Base-by-base conservation (phyloP, 257 asterid species). In the Asclepias syriaca region DNA sequence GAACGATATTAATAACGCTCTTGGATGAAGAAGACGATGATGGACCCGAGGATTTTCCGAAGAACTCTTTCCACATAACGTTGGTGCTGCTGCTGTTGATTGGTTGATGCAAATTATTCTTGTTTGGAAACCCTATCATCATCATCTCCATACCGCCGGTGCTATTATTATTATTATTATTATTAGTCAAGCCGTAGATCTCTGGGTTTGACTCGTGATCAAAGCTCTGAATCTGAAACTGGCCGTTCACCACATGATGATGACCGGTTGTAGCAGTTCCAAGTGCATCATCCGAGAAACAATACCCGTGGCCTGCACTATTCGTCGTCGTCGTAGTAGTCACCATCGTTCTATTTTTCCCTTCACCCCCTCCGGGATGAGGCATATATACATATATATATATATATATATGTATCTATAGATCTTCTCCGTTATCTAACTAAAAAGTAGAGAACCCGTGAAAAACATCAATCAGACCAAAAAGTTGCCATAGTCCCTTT, bases 41-140 rank as follows among this genome's bases (percentile, higher is more conserved):
- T 60, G 78, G 81, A 9, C 69, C 76, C 48, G 4, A 73, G 22
- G 79, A 46, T 75, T 80, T 87, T 54, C 72, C 60, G 78, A 84
- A 81, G 78, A 81, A 85, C 29, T 86, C 80, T 77, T 85, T 83
- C 89, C 90, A 85, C 59, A 83, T 34, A 68, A 65, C 80, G 15
- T 82, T 46, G 66, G 49, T 45, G 56, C 18, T 18, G 14, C 48
- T 72, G 56, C 18, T 18, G 18, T 40, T 72, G 43, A 13, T 22
- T 5, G 27, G 32, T 5, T 32, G 80, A 13, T 74, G 81, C 40
- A 68, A 75, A 74, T 79, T 80, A 74, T 79, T 80, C 79, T 81
- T 85, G 0, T 84, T 24, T 32, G 84, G 88, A 81, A 89, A 90
- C 83, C 96, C 98, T 80, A 89, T 67, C 85, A 87, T 81, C 59